Evolutionary conservation across 768 basidiomycete species (phyloP).

Genomic region (Saitozyma sp.): DNA sequence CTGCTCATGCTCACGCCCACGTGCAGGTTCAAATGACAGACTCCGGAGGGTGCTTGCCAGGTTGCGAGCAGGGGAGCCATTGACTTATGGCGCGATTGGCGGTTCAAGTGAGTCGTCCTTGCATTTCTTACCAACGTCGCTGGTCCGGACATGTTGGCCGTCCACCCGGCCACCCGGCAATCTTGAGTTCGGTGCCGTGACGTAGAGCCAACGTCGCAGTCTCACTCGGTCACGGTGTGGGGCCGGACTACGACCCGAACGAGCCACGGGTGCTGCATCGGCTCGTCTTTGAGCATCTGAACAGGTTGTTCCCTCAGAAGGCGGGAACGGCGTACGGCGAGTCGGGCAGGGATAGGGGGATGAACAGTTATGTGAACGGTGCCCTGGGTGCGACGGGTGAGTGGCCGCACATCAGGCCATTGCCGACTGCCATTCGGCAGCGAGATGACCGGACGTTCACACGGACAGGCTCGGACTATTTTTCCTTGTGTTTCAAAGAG

Average conservation of each 20-base stretch:
- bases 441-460: too few species aligned
- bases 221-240: conserved; percentile 16
- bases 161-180: too few species aligned
- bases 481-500: conserved; percentile 48
- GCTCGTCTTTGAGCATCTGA: conserved; percentile 35
- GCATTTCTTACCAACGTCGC: too few species aligned
- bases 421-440: too few species aligned
- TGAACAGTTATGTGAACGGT: conserved; percentile 43
- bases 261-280: conserved; percentile 27
- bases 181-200: neutral
- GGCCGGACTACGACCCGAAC: conserved; percentile 12
- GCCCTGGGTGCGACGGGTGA: conserved; percentile 44
- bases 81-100: conserved; percentile 39
- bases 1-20: neutral
- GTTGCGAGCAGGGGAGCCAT: conserved; percentile 27
- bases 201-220: conserved; percentile 1
- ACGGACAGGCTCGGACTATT: conserved; percentile 37
- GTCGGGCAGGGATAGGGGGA: conserved; percentile 21
- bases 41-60: conserved; percentile 26
- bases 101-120: conserved; percentile 45
- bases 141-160: too few species aligned
- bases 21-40: conserved; percentile 30
- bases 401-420: neutral
- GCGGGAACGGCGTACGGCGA: conserved; percentile 13
- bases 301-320: conserved; percentile 29